phyloP scores from a whole-genome alignment of 2,329 filamentous ascomycete genomes.

The Scedosporium minutisporum region DNA sequence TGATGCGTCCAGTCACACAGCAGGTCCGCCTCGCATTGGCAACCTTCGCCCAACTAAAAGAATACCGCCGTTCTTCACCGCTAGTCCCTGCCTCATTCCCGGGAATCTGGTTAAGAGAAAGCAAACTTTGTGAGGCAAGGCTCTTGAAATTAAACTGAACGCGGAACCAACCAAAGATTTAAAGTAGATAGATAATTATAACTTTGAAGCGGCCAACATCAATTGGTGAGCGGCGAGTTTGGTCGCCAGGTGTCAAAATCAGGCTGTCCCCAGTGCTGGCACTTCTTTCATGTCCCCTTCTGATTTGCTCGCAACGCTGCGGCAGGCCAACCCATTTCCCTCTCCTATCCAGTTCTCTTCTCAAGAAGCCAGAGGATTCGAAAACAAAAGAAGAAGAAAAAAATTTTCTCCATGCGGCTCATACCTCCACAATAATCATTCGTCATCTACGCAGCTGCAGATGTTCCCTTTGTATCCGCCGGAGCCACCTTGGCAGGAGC shows the following conservation, averaged over 20 bases:
- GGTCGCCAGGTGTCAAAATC: neutral
- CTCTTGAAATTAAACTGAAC: neutral
- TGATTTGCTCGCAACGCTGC: neutral
- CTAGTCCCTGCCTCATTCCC: neutral
- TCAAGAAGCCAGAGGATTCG: neutral
- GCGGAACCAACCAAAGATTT: neutral
- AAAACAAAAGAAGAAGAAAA: neutral
- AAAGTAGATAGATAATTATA: neutral
- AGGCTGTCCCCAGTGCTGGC: neutral
- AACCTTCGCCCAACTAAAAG: neutral
- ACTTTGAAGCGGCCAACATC: neutral
- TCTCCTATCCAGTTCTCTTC: neutral
- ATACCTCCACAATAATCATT: conserved; percentile 2
- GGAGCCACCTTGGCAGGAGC: conserved; percentile 13
- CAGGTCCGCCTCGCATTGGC: neutral
- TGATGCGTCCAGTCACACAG: neutral
- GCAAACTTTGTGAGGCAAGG: neutral
- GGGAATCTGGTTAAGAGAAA: neutral
- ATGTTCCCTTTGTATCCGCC: neutral
- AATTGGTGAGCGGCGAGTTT: too few species aligned
- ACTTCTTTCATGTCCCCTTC: neutral
- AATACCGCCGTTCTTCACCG: neutral
- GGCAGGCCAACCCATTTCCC: neutral
- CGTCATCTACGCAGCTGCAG: conserved; percentile 5
- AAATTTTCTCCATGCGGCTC: neutral